A percentile compares a stretch with the other conserved stretches of the same genome.
Conservation (phyloP, 1,284 basidiomycete species). For the Chiua sp. region DNA sequence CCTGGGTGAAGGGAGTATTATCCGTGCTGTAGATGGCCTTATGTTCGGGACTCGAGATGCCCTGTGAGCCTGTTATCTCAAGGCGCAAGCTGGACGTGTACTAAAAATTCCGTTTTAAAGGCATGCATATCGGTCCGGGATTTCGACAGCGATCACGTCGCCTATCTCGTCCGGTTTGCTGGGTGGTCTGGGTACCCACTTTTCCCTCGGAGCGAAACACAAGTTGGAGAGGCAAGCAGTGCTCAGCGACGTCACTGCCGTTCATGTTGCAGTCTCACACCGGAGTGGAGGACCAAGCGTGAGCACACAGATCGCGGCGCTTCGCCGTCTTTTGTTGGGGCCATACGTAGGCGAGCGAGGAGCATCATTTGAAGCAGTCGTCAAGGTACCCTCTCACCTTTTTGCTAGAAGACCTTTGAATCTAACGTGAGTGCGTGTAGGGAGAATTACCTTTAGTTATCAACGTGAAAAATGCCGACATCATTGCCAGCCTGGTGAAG, state of each 20-base stretch:
- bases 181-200: conserved; percentile 68
- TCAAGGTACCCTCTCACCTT: conserved; percentile 22
- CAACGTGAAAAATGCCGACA: conserved; percentile 66
- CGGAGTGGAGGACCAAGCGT: conserved; percentile 46
- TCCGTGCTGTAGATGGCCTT: conserved; percentile 77
- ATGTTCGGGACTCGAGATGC: conserved; percentile 75
- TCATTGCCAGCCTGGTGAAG: conserved; percentile 77
- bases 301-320: conserved; percentile 66
- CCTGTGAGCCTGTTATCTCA: conserved; percentile 53
- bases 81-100: neutral
- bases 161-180: conserved; percentile 62
- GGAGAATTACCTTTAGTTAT: conserved; percentile 63
- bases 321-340: conserved; percentile 68
- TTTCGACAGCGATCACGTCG: conserved; percentile 65
- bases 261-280: conserved; percentile 60
- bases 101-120: conserved; percentile 39
- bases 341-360: conserved; percentile 52
- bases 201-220: conserved; percentile 67
- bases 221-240: conserved; percentile 73
- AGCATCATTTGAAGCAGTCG: conserved; percentile 59
- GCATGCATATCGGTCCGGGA: conserved; percentile 68
- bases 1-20: conserved; percentile 58
- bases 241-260: conserved; percentile 60
- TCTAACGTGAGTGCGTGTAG: conserved; percentile 29
- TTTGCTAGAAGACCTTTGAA: neutral